These are phyloP conservation scores for Fonsecaea erecta DNA, from an alignment of 2,329 filamentous ascomycete species.

Conservation along the genomic window DNA sequence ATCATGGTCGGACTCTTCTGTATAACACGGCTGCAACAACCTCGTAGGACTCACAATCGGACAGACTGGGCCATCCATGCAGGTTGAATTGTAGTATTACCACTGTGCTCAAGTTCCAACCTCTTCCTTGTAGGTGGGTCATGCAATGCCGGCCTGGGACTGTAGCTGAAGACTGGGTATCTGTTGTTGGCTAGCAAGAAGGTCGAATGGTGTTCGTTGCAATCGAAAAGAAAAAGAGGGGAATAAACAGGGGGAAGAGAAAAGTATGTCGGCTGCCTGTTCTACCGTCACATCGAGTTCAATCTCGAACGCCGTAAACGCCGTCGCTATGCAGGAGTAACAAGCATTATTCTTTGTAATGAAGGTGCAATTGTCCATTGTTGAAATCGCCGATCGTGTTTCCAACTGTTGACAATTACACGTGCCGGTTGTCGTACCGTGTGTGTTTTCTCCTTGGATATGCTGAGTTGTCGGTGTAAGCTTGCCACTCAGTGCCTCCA, in stretches of 20 bases:
- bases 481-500: conserved; percentile 1
- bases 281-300: neutral
- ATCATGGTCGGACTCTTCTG: neutral
- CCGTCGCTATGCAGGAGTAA: conserved; percentile 21
- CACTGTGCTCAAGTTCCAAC: neutral
- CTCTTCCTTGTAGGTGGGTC: neutral
- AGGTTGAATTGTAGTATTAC: neutral
- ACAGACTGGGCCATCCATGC: neutral
- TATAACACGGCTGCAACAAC: neutral
- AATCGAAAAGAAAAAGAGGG: conserved; percentile 1
- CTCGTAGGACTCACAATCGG: neutral
- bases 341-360: neutral
- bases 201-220: conserved; percentile 8
- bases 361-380: conserved; percentile 1
- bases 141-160: neutral
- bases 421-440: neutral
- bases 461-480: neutral
- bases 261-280: neutral
- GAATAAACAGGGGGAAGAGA: neutral
- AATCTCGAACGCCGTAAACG: conserved; percentile 12
- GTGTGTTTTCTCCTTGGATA: conserved; percentile 4
- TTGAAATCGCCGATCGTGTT: conserved; percentile 2
- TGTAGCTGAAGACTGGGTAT: neutral
- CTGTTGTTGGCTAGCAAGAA: neutral
- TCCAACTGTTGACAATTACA: neutral